These are phyloP conservation scores for Salix caprea DNA, from an alignment of 345 rosid species.

Conservation along the genomic window DNA sequence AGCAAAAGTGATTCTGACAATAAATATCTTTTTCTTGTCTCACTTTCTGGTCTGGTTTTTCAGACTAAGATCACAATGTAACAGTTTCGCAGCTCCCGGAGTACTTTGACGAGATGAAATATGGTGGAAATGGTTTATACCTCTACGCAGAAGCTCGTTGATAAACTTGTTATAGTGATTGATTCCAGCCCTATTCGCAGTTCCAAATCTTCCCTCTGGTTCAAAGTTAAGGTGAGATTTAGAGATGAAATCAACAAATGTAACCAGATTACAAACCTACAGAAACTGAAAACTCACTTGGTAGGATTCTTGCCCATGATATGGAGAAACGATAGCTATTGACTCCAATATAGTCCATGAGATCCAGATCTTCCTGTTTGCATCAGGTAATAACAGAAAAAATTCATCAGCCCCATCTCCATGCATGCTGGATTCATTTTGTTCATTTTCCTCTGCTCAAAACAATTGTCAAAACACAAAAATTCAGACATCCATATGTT, in stretches of 20 bases:
- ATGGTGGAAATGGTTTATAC: conserved; percentile 16
- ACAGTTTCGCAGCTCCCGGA: neutral
- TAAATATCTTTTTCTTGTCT: neutral
- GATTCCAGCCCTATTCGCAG: conserved; percentile 55
- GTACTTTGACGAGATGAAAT: neutral
- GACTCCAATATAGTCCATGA: conserved; percentile 56
- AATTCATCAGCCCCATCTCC: neutral
- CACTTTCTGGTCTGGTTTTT: neutral
- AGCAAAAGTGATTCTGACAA: neutral
- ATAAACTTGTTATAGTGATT: conserved; percentile 51
- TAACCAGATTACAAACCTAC: neutral
- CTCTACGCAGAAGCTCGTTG: conserved; percentile 46
- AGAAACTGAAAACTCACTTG: conserved; percentile 43
- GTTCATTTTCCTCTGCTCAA: neutral
- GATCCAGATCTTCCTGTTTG: conserved; percentile 55
- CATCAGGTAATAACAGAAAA: conserved; percentile 1
- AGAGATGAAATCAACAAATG: neutral
- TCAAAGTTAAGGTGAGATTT: neutral
- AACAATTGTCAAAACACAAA: too few relatives aligned
- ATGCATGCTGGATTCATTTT: neutral
- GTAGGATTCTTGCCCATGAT: conserved; percentile 78
- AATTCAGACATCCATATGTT: too few relatives aligned
- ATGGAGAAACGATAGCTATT: conserved; percentile 71
- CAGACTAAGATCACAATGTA: neutral
- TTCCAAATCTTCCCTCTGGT: conserved; percentile 68